Conservation (phyloP, 208 protist species). For the Endotrypanum monterogeii region DNA sequence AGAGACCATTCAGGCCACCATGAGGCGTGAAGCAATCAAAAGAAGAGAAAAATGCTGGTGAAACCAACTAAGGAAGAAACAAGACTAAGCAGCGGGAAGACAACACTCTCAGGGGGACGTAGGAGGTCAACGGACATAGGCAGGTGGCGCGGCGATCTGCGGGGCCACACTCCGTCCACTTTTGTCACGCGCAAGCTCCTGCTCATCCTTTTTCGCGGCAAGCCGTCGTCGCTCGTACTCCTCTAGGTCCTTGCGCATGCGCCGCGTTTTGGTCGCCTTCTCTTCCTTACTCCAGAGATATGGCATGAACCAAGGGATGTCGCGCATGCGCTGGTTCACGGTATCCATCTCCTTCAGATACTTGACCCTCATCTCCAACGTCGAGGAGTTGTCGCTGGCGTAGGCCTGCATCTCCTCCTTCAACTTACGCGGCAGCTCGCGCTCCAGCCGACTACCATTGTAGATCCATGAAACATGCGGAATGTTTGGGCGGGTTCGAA, state of each 20-base stretch:
- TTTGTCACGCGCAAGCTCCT: slow-evolving; percentile 20
- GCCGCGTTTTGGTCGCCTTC: slow-evolving; percentile 63
- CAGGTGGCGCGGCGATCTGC: slow-evolving; percentile 71
- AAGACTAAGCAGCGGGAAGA: background rate
- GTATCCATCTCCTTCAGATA: slow-evolving; percentile 92
- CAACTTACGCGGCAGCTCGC: slow-evolving; percentile 76
- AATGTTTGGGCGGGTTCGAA: slow-evolving; percentile 84
- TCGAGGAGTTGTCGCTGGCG: slow-evolving; percentile 62
- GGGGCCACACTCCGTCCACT: slow-evolving; percentile 55
- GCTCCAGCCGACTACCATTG: slow-evolving; percentile 73
- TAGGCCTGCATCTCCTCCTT: slow-evolving; percentile 72
- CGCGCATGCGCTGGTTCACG: slow-evolving; percentile 89
- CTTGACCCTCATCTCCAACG: slow-evolving; percentile 83
- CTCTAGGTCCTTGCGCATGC: slow-evolving; percentile 76
- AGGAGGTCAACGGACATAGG: slow-evolving; percentile 61
- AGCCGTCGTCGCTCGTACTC: slow-evolving; percentile 64
- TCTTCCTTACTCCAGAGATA: slow-evolving; percentile 93
- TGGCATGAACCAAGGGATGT: slow-evolving; percentile 93
- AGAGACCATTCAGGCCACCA: background rate
- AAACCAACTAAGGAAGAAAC: background rate
- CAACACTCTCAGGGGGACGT: background rate
- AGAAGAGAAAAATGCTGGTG: background rate
- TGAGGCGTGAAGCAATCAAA: background rate
- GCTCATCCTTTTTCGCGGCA: slow-evolving; percentile 32
- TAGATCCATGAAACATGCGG: slow-evolving; percentile 89